Base-by-base conservation (phyloP, 163 green algal species). In the Coccomyxa subellipsoidea region DNA sequence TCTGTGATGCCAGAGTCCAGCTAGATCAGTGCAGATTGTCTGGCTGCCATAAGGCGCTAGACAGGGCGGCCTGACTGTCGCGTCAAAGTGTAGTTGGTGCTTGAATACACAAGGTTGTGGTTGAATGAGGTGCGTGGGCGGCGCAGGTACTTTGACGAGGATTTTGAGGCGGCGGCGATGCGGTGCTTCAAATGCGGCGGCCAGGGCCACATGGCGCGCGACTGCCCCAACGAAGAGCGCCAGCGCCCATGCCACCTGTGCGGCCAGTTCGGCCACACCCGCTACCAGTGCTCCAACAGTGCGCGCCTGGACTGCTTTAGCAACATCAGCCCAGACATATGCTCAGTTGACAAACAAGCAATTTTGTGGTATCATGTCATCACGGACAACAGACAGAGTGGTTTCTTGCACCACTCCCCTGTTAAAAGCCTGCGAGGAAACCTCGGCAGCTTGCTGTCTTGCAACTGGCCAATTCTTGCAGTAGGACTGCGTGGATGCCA, bases 121-220 rank as follows among this genome's bases (percentile, higher is more conserved):
- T 18, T 59, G 47, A 59, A 18, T 18, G 23, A 18, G 4, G 47
- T 59, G 47, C 3, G 47, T 18, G 21, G 47, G 66, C 66, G 10
- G 27, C 73, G 76, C 84, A 87, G 84, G 84, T 87, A 87, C 70
- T 87, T 87, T 83, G 80, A 85, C 36, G 80, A 69, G 15, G 70
- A 83, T 35, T 59, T 79, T 59, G 54, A 83, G 54, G 76, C 79
- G n/a, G 31, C 75, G 6, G 80, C 76, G 18, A 79, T 71, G 53
- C 31, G 32, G 37, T 87, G 84, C 77, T 87, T 83, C 38, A 69
- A 47, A 7, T 87, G 84, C 47, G 84, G 84, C 21, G 40, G 75
- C n/a, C n/a, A 47, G 9, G 84, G 84, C 6, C 84, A 87, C 70
- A 76, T 77, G n/a, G 29, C 69, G 29, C 53, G 32, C 7, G 70